Evolutionary conservation across 1,284 basidiomycete genomes (phyloP).

Genomic region (Rhodotorula sp.): DNA sequence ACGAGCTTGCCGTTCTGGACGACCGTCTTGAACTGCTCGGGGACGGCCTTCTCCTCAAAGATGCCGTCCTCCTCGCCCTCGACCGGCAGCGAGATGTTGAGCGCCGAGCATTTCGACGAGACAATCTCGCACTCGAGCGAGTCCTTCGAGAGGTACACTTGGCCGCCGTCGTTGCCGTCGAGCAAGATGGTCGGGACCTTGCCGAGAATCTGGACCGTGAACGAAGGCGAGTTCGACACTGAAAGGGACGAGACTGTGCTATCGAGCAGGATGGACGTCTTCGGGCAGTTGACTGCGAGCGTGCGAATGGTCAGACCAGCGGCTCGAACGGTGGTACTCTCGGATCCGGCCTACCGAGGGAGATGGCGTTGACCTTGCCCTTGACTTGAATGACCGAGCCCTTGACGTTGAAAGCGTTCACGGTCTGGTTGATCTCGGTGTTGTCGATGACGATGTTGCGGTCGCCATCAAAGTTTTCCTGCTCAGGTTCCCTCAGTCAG

Average conservation of each 20-base stretch:
- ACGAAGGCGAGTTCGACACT: constrained; percentile 86
- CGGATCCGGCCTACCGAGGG: constrained; percentile 62
- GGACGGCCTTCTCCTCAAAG: constrained; percentile 84
- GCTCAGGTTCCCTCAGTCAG: not conserved
- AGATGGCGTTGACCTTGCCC: constrained; percentile 95
- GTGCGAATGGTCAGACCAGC: not conserved
- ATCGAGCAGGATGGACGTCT: constrained; percentile 84
- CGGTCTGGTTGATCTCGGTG: constrained; percentile 75
- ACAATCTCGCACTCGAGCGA: constrained; percentile 82
- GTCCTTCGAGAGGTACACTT: constrained; percentile 85
- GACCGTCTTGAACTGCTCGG: constrained; percentile 91
- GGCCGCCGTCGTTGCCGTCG: constrained; percentile 91
- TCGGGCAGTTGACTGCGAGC: constrained; percentile 74
- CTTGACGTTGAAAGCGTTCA: constrained; percentile 91
- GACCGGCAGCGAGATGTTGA: constrained; percentile 88
- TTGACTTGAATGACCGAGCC: constrained; percentile 80
- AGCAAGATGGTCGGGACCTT: constrained; percentile 85
- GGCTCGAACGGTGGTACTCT: not conserved
- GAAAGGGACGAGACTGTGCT: constrained; percentile 85
- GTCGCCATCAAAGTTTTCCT: constrained; percentile 95
- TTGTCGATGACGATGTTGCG: constrained; percentile 70
- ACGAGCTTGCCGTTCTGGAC: constrained; percentile 80
- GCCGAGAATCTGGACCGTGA: constrained; percentile 89
- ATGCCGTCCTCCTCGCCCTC: constrained; percentile 86
- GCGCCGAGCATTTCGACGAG: constrained; percentile 88